phyloP scores from a whole-genome alignment of 1,284 basidiomycete species.

The Volvariella volvacea region DNA sequence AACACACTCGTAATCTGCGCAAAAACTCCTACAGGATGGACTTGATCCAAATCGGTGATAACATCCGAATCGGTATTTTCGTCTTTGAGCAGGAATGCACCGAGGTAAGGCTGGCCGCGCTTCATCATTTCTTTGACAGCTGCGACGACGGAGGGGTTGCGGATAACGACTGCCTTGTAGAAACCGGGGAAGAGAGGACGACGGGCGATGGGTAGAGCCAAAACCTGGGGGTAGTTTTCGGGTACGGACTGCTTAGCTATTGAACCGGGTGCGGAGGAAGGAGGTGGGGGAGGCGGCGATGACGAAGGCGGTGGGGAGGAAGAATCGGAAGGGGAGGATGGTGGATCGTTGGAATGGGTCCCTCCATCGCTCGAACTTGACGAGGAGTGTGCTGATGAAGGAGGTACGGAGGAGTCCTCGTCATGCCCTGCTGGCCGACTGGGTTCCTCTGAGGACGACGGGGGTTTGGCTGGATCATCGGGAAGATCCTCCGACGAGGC shows the following conservation, averaged over 20 bases:
- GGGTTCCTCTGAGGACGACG: conserved; percentile 8
- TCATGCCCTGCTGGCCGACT: conserved; percentile 15
- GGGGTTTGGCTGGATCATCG: conserved; percentile 13
- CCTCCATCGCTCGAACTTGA: not conserved
- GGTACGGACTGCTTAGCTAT: conserved; percentile 82
- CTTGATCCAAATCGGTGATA: conserved; percentile 83
- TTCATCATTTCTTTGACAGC: conserved; percentile 97
- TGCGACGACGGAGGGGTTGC: conserved; percentile 86
- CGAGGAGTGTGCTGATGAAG: conserved; percentile 11
- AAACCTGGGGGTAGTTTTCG: conserved; percentile 88
- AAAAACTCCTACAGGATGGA: conserved; percentile 94
- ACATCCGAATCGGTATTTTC: conserved; percentile 91
- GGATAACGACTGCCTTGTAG: conserved; percentile 94
- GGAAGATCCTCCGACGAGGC: conserved; percentile 13
- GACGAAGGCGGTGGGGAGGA: conserved; percentile 6
- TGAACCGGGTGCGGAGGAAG: conserved; percentile 39
- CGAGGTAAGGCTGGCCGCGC: conserved; percentile 95
- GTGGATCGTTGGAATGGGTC: not conserved
- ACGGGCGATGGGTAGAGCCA: conserved; percentile 94
- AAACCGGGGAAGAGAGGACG: conserved; percentile 96
- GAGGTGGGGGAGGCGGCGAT: conserved; percentile 2
- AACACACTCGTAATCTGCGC: conserved; percentile 97
- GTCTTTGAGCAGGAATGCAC: conserved; percentile 96
- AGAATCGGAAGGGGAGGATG: conserved; percentile 9
- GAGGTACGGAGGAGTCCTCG: conserved; percentile 13